Base-by-base conservation (phyloP, 257 asterid genomes). In the Solanum pinnatisectum region DNA sequence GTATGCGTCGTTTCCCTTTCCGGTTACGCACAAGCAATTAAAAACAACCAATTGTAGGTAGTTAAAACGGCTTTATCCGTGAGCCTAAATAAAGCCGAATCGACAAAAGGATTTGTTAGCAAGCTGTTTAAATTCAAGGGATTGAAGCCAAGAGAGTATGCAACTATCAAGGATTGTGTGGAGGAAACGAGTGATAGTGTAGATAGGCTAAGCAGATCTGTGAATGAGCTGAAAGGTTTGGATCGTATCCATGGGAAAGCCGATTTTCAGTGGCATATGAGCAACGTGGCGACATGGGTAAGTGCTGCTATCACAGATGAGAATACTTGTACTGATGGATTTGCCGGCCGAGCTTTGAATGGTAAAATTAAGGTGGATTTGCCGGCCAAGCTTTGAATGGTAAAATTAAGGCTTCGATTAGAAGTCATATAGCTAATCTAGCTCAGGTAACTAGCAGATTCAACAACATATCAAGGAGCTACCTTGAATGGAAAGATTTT, bases 161-260 rank as follows among this genome's bases (percentile, higher is more conserved):
- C 92, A 1, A 97, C 99, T 65, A 40, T 95, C 7, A 93, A 90
- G 76, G 98, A 95, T 89, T 97, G 98, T 90, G 39, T 92, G 5
- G 98, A 97, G 88, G 93, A 90, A 87, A 88, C 92, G 32, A 87
- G 84, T 18, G 98, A 94, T 33, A 91, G 93, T 81, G 95, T 93
- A 6, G 98, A 94, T 71, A 88, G 91, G 85, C 89, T 97, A 2
- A 85, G 83, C 33, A 90, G 88, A 30, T 95, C 98, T 0, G 91
- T 92, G 15, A 65, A 36, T 5, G 94, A 92, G 90, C 90, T 91
- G 39, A 91, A 92, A 84, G n/a, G 63, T 3, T 74, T 92, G 87
- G 89, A 79, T 5, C 39, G 39, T 35, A 87, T 85, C 14, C 86
- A 52, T 0, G 93, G 87, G 22, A 49, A 63, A 32, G 23, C 22